A percentile compares a stretch with the other conserved stretches of the same genome.
These are phyloP conservation scores for Boletus rubroflammeus DNA, from an alignment of 768 basidiomycete species.

Conservation along the genomic window DNA sequence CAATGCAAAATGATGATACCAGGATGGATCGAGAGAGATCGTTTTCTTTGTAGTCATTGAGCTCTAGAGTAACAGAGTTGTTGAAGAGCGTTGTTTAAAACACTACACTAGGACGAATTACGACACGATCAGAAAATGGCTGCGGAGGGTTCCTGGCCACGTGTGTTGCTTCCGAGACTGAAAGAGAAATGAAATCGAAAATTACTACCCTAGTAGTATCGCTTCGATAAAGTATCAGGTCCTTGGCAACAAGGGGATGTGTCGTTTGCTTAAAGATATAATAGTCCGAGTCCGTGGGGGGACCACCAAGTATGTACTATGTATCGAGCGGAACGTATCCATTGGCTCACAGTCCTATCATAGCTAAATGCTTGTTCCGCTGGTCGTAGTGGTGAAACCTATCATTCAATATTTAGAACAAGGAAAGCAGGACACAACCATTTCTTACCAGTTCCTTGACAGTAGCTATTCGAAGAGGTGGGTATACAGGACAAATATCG, in stretches of 20 bases:
- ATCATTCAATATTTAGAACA: slow-evolving; percentile 2
- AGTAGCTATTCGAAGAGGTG: slow-evolving; percentile 64
- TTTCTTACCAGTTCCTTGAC: slow-evolving; percentile 44
- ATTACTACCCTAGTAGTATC: background rate
- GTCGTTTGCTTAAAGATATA: background rate
- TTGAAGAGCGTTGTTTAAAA: background rate
- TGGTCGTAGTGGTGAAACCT: slow-evolving; percentile 31
- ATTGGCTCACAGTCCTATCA: background rate
- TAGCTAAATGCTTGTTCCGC: slow-evolving; percentile 29
- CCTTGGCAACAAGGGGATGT: background rate
- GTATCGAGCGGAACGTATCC: background rate
- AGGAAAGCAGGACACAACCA: background rate
- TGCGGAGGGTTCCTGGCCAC: background rate
- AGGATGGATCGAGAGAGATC: slow-evolving; percentile 40
- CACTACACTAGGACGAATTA: background rate
- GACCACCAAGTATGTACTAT: background rate
- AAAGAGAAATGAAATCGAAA: background rate
- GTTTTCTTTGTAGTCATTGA: slow-evolving; percentile 29
- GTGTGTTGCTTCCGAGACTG: background rate
- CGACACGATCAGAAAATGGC: background rate
- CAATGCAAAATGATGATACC: slow-evolving; percentile 49
- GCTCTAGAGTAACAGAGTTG: slow-evolving; percentile 1
- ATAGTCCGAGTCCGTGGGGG: slow-evolving; percentile 9
- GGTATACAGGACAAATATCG: slow-evolving; percentile 91
- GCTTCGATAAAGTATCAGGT: background rate